Evolutionary conservation across 306 rosid genomes (phyloP).

Genomic region (Biancaea sappan): DNA sequence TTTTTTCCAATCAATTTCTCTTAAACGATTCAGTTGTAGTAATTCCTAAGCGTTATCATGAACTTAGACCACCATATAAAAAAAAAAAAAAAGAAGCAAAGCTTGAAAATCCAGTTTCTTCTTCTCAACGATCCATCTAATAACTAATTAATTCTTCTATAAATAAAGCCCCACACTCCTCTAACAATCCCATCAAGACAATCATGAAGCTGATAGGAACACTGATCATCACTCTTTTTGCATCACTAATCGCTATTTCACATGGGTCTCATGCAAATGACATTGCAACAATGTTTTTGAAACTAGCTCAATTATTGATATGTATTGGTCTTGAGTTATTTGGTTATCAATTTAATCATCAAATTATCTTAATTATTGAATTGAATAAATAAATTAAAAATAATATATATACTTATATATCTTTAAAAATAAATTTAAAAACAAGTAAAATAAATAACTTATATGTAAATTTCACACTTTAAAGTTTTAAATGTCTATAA

Average conservation of each 20-base stretch:
- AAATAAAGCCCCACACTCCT: neutral
- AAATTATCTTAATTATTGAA: too few relatives aligned
- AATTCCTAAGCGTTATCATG: slow-evolving; percentile 30
- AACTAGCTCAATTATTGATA: too few relatives aligned
- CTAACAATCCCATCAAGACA: neutral
- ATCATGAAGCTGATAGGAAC: neutral
- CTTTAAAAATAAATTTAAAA: too few relatives aligned
- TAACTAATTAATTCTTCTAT: neutral
- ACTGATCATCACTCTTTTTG: neutral
- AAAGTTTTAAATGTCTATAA: too few relatives aligned
- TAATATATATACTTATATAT: too few relatives aligned
- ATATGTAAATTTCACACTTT: too few relatives aligned
- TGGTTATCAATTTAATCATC: too few relatives aligned
- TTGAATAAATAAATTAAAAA: too few relatives aligned
- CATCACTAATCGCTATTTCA: neutral
- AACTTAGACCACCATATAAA: slow-evolving; percentile 24
- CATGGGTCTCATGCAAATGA: neutral
- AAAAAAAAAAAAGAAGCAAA: slow-evolving; percentile 30
- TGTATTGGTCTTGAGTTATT: too few relatives aligned
- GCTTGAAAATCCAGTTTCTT: slow-evolving; percentile 11
- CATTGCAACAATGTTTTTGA: too few relatives aligned
- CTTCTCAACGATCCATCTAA: neutral
- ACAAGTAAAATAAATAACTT: too few relatives aligned
- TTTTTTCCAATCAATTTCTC: slow-evolving; percentile 35
- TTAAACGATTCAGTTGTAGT: slow-evolving; percentile 29